phyloP scores from a whole-genome alignment of 208 protist species.

The Leishmania lainsoni region DNA sequence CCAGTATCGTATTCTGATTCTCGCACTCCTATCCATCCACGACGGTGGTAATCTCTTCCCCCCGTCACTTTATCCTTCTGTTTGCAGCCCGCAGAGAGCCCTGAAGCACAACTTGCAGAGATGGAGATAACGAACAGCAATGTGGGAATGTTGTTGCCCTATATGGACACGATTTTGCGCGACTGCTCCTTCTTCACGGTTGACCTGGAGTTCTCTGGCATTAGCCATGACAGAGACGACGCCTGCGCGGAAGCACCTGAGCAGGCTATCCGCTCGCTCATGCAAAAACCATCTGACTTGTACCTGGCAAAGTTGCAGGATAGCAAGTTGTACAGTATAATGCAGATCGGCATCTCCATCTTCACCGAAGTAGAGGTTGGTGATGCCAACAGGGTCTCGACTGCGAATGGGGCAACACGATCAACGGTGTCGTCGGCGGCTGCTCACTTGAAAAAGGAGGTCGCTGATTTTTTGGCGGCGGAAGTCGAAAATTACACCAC shows the following conservation, averaged over 20 bases:
- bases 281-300: constrained; percentile 28
- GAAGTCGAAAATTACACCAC: background rate
- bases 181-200: constrained; percentile 49
- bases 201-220: constrained; percentile 73
- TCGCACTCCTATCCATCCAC: background rate
- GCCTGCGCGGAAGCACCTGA: background rate
- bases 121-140: constrained; percentile 56
- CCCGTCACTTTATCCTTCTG: background rate
- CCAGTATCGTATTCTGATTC: background rate
- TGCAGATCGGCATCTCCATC: constrained; percentile 70
- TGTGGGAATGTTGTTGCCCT: constrained; percentile 19
- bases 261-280: constrained; percentile 20
- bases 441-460: background rate
- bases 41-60: background rate
- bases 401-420: too few relatives aligned
- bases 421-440: background rate
- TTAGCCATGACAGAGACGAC: constrained; percentile 26
- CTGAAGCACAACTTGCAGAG: background rate
- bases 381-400: background rate
- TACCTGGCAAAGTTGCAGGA: constrained; percentile 45
- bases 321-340: constrained; percentile 38
- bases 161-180: constrained; percentile 32
- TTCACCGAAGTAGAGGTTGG: constrained; percentile 34
- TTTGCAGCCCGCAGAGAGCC: background rate
- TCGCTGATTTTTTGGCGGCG: background rate